Conservation (phyloP, 805 yeast genomes). For the Pichia paraexigua region DNA sequence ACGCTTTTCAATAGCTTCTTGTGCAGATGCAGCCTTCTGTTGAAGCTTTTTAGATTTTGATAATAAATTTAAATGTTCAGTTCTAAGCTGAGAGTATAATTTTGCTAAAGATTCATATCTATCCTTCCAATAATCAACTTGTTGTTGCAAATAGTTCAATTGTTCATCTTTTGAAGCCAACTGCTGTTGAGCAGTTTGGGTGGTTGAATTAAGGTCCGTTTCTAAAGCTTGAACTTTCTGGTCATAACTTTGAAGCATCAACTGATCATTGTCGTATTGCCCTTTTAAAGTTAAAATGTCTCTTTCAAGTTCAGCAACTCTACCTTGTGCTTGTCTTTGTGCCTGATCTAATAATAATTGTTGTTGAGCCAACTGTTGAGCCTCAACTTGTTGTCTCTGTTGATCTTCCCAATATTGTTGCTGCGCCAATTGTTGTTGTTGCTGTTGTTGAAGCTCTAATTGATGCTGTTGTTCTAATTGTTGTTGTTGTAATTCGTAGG, state of each 20-base stretch:
- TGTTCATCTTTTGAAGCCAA: constrained; percentile 71
- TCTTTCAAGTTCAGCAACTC: constrained; percentile 74
- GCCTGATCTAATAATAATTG: constrained; percentile 59
- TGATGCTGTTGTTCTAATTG: constrained; percentile 56
- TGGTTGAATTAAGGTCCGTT: constrained; percentile 53
- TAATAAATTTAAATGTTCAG: constrained; percentile 77
- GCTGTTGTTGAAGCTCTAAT: constrained; percentile 56
- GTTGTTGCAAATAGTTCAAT: constrained; percentile 60
- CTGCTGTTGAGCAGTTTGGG: constrained; percentile 63
- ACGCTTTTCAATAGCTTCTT: constrained; percentile 78
- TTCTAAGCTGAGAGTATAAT: constrained; percentile 82
- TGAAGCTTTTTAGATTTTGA: constrained; percentile 73
- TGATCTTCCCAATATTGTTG: constrained; percentile 71
- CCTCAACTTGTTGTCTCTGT: constrained; percentile 58
- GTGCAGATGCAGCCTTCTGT: constrained; percentile 81
- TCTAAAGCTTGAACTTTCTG: constrained; percentile 76
- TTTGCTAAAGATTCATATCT: constrained; percentile 88
- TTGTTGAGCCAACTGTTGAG: constrained; percentile 64
- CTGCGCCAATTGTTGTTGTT: constrained; percentile 59
- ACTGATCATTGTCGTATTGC: constrained; percentile 81
- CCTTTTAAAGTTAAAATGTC: constrained; percentile 67
- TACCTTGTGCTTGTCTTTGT: constrained; percentile 67
- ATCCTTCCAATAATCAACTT: constrained; percentile 67
- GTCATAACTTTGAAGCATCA: constrained; percentile 80
- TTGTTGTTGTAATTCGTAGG: constrained; percentile 50